phyloP scores from a whole-genome alignment of 2,329 filamentous ascomycete species.

The Magnaporthiopsis incrustans region DNA sequence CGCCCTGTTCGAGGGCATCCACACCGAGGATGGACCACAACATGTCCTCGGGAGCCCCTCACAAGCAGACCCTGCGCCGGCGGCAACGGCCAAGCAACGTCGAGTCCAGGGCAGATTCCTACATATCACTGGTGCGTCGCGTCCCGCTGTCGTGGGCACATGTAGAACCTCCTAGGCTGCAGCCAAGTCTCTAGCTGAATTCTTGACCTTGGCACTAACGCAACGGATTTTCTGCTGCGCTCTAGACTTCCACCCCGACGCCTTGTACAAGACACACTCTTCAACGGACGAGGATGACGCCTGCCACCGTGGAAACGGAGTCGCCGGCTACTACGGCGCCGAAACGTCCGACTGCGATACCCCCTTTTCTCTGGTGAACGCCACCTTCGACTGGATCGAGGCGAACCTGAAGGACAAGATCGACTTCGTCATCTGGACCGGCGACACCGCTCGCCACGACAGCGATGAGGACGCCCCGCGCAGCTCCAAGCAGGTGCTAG shows the following conservation, averaged over 20 bases:
- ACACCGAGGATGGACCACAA: constrained; percentile 11
- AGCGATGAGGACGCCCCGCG: constrained; percentile 77
- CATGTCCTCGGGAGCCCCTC: constrained; percentile 12
- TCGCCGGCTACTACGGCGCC: constrained; percentile 74
- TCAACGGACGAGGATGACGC: constrained; percentile 59
- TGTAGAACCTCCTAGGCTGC: not conserved
- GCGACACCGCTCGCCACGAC: constrained; percentile 83
- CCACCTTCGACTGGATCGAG: constrained; percentile 83
- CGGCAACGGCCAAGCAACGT: constrained; percentile 20
- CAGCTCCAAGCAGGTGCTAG: constrained; percentile 64
- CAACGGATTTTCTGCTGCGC: not conserved
- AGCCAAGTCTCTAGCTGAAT: not conserved
- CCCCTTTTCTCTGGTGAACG: constrained; percentile 71
- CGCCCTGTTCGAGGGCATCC: constrained; percentile 11
- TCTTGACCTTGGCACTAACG: constrained; percentile 1
- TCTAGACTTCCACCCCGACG: constrained; percentile 85
- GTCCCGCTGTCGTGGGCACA: not conserved
- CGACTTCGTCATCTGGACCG: constrained; percentile 91
- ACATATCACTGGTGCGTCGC: constrained; percentile 70
- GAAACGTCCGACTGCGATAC: constrained; percentile 86
- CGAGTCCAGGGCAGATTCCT: constrained; percentile 68
- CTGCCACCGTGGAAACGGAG: constrained; percentile 73
- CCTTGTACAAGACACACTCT: constrained; percentile 72
- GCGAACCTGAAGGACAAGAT: constrained; percentile 68
- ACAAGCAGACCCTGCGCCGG: constrained; percentile 8